These are phyloP conservation scores for Cydonia oblonga DNA, from an alignment of 331 rosid species.

Conservation along the genomic window DNA sequence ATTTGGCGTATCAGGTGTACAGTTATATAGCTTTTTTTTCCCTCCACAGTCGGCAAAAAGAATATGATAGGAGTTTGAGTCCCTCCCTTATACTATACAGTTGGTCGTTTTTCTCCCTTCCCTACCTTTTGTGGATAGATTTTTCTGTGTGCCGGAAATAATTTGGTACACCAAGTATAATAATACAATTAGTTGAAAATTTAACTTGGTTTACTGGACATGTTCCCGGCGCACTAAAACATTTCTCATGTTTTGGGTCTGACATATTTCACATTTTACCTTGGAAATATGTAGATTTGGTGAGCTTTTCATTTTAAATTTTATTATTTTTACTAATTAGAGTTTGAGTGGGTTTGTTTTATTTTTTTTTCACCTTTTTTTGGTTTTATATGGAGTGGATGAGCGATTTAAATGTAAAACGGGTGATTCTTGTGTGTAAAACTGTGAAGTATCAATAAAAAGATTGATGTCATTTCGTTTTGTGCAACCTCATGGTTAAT, in stretches of 20 bases:
- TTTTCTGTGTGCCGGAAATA: too few species aligned
- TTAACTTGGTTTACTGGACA: too few species aligned
- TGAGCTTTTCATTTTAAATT: constrained; percentile 2
- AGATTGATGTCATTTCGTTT: neutral
- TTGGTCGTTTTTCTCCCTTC: constrained; percentile 5
- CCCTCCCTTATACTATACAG: neutral
- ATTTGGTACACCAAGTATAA: too few species aligned
- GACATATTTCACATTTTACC: constrained; percentile 6
- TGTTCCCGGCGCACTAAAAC: too few species aligned
- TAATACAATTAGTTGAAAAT: too few species aligned
- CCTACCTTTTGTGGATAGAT: constrained; percentile 10
- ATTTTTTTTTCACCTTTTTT: neutral
- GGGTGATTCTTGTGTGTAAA: constrained; percentile 12
- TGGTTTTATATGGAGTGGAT: constrained; percentile 13
- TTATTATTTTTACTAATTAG: neutral
- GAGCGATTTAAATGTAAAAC: constrained; percentile 22
- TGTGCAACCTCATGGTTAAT: neutral
- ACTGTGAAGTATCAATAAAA: constrained; percentile 3
- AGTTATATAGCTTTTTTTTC: constrained; percentile 24
- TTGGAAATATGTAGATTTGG: constrained; percentile 10
- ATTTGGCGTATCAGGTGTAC: constrained; percentile 34
- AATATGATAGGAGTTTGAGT: constrained; percentile 19
- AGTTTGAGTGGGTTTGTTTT: constrained; percentile 2
- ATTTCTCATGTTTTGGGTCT: constrained; percentile 6
- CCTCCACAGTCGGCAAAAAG: constrained; percentile 2